Evolutionary conservation across 2,329 filamentous ascomycete species (phyloP).

Genomic region (Colletotrichum sp.): DNA sequence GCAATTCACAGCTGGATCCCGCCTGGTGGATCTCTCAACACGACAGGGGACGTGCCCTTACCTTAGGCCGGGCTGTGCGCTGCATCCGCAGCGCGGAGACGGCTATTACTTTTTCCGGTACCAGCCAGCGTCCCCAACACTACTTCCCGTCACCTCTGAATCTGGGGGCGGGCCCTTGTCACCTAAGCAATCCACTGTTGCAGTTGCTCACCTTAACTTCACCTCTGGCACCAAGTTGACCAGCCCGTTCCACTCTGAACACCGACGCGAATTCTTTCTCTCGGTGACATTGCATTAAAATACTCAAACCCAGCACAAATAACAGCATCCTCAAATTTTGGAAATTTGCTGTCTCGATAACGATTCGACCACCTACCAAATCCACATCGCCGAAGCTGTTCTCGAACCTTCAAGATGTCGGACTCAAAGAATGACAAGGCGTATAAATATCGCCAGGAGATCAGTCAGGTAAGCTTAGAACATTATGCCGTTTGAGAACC

Average conservation of each 20-base stretch:
- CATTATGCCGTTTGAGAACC: background rate
- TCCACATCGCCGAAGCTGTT: background rate
- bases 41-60: background rate
- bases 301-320: background rate
- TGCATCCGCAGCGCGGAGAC: background rate
- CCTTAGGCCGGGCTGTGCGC: background rate
- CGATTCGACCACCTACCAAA: background rate
- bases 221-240: background rate
- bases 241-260: background rate
- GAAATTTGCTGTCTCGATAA: background rate
- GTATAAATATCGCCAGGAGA: conserved; percentile 94
- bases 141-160: background rate
- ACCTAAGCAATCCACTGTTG: background rate
- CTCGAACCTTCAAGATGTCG: conserved; percentile 6
- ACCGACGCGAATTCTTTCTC: background rate
- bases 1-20: background rate
- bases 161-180: background rate
- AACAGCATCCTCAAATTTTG: background rate
- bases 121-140: background rate
- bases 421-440: conserved; percentile 65
- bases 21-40: background rate
- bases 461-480: conserved; percentile 78
- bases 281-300: background rate
- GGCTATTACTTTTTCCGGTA: background rate
- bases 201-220: background rate